Evolutionary conservation across 257 asterid species (phyloP), one percentile per base, ranked within the genome.

Genomic region (Orobanche coerulescens): DNA sequence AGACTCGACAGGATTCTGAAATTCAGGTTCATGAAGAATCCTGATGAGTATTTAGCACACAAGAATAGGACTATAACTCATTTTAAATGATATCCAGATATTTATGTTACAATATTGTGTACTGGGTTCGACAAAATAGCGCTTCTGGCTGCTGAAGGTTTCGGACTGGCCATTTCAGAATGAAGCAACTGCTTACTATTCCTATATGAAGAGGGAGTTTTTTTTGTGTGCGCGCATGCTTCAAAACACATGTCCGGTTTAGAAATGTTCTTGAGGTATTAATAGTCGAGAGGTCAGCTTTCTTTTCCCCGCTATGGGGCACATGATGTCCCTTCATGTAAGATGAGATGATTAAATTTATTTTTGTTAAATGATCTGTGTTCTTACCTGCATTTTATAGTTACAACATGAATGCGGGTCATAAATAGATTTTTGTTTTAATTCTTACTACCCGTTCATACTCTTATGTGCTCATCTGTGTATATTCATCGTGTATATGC

Each of bases 11-110:
- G 85, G 88, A 79, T 81, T 84, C 80, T 31, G 82, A 73, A 71
- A 79, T 72, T 54, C 62, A 65, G 68, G 65, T 75, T 76, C 47
- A 65, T 72, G 81, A 81, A 55, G 82, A 68, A 76, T 80, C 82
- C 80, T 67, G 55, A 39, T 39, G 5, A 34, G 39, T 5, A 22
- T 25, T 24, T 62, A 64, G 78, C 60, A 25, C 60, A 25, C 64
- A 40, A 40, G 58, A 37, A 8, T 54, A 72, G 72, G 65, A 43
- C 7, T 24, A 23, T n/a, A 20, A 6, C 53, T 37, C 20, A 9
- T 8, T 3, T 42, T 5, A 16, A 26, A 3, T 11, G 58, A 12
- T 61, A 65, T 48, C 34, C 34, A 24, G 55, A 19, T 36, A 14
- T 23, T 48, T 18, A n/a, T n/a, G n/a, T 48, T 8, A 22, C 12